Conservation (phyloP, 2,329 filamentous ascomycete species). For the Pseudopithomyces chartarum region DNA sequence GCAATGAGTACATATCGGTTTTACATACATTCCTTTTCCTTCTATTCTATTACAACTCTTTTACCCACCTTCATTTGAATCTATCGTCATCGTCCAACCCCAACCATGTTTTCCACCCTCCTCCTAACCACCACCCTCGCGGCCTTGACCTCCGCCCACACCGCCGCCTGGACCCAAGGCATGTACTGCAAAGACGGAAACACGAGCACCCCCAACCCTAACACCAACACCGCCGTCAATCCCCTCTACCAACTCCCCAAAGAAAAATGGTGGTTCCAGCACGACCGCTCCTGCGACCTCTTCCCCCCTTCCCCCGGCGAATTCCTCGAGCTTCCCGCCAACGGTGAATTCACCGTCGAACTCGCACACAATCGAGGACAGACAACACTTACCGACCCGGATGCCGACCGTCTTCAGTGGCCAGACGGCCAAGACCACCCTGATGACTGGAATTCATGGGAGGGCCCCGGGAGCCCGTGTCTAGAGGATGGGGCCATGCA, state of each 20-base stretch:
- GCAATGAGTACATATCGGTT: background rate
- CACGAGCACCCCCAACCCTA: constrained; percentile 41
- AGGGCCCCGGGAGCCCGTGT: constrained; percentile 38
- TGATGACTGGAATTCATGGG: constrained; percentile 52
- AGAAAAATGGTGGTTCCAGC: constrained; percentile 58
- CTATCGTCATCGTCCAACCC: background rate
- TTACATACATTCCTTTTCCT: background rate
- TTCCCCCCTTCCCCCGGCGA: constrained; percentile 44
- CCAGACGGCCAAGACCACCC: constrained; percentile 54
- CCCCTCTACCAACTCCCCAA: constrained; percentile 54
- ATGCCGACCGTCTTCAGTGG: constrained; percentile 49
- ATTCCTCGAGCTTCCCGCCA: constrained; percentile 55
- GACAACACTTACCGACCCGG: constrained; percentile 54
- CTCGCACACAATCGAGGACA: constrained; percentile 57
- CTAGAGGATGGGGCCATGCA: constrained; percentile 54
- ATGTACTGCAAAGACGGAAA: constrained; percentile 49
- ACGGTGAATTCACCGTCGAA: constrained; percentile 55
- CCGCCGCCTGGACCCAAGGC: constrained; percentile 45
- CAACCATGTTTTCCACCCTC: constrained; percentile 16
- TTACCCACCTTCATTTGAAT: background rate
- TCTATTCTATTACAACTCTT: too few relatives aligned
- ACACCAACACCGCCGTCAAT: constrained; percentile 54
- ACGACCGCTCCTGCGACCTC: constrained; percentile 53
- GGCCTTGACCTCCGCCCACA: constrained; percentile 37
- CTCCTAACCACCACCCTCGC: constrained; percentile 16